These are phyloP conservation scores for Microsporum ferrugineum DNA, from an alignment of 2,329 filamentous ascomycete species.

Conservation along the genomic window DNA sequence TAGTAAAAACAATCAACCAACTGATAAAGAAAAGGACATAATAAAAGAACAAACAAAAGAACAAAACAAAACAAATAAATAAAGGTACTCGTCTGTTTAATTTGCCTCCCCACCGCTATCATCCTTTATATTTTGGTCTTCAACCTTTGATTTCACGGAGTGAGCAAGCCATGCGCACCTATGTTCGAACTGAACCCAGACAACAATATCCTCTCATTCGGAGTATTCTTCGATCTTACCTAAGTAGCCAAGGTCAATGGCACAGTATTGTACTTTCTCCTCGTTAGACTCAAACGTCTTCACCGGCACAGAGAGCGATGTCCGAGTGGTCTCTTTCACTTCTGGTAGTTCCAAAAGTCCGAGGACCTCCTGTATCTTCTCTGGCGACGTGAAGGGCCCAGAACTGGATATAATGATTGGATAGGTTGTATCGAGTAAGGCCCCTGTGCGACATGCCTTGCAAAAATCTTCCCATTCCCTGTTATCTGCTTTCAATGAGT, in stretches of 20 bases:
- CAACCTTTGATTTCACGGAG: not conserved
- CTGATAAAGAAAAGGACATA: too few relatives aligned
- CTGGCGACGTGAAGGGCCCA: not conserved
- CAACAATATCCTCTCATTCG: not conserved
- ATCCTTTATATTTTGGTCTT: not conserved
- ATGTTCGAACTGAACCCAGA: not conserved
- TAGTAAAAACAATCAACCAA: too few relatives aligned
- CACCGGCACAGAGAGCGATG: not conserved
- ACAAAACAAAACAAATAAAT: too few relatives aligned
- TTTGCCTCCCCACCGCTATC: not conserved
- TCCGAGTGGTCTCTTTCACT: not conserved
- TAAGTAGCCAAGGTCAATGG: not conserved
- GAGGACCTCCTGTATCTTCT: not conserved
- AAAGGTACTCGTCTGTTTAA: not conserved
- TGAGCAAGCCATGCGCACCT: not conserved
- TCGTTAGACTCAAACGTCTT: not conserved
- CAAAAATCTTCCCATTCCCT: not conserved
- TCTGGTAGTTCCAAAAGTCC: not conserved
- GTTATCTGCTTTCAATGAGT: not conserved
- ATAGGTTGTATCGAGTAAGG: not conserved
- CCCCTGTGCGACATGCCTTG: not conserved
- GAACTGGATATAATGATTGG: not conserved
- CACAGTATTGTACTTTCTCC: not conserved
- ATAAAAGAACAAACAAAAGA: too few relatives aligned
- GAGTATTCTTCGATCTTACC: not conserved